Evolutionary conservation across 176 grass and related monocot genomes (phyloP).

Genomic region (Lolium perenne): DNA sequence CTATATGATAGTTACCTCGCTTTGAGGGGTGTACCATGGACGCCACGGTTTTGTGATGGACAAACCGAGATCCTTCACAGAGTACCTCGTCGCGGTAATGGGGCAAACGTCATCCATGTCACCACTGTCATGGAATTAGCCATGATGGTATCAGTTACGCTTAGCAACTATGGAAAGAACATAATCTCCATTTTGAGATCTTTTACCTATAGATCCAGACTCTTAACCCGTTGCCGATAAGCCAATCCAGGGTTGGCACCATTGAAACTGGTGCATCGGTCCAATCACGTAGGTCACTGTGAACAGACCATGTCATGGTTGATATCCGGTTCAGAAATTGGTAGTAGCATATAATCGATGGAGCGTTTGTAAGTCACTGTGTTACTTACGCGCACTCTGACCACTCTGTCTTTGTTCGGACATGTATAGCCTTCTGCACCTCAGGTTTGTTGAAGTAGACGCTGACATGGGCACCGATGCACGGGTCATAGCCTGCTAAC

Average conservation of each 20-base stretch:
- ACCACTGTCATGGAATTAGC: constrained; percentile 34
- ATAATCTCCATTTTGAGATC: background rate
- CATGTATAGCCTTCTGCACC: constrained; percentile 64
- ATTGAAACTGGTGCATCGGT: background rate
- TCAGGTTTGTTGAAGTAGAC: constrained; percentile 47
- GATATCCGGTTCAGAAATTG: background rate
- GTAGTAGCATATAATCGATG: background rate
- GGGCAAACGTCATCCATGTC: constrained; percentile 54
- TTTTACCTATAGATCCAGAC: constrained; percentile 56
- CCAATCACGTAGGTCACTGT: background rate
- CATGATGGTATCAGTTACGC: background rate
- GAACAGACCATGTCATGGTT: background rate
- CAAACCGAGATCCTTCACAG: constrained; percentile 50
- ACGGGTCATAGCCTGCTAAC: constrained; percentile 55
- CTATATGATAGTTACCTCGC: constrained; percentile 43
- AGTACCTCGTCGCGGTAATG: constrained; percentile 58
- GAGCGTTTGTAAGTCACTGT: background rate
- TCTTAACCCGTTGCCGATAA: constrained; percentile 31
- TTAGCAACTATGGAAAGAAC: background rate
- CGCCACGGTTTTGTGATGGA: constrained; percentile 46
- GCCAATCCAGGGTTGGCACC: constrained; percentile 31
- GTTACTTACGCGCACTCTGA: constrained; percentile 34
- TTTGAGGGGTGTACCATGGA: constrained; percentile 52
- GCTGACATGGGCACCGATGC: background rate
- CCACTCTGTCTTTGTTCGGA: constrained; percentile 36